A percentile compares a stretch with the other conserved stretches of the same genome.
Conservation (phyloP, 768 basidiomycete genomes). For the Leccinum fibrillosum region DNA sequence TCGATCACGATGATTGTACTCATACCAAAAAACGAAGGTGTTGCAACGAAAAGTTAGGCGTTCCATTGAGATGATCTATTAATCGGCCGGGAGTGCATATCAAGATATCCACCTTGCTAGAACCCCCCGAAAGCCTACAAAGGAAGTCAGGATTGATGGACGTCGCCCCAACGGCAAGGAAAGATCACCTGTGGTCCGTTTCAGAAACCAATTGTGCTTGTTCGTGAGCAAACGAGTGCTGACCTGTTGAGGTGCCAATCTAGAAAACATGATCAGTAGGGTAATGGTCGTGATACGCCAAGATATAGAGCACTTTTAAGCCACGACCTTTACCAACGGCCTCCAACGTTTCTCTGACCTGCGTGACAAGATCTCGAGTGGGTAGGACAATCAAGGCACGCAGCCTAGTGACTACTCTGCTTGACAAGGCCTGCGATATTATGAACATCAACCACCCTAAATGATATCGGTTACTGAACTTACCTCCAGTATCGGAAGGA, state of each 20-base stretch:
- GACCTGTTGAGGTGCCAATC: conserved; percentile 85
- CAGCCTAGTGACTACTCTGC: conserved; percentile 74
- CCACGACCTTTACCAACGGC: conserved; percentile 79
- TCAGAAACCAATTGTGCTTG: conserved; percentile 77
- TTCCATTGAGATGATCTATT: conserved; percentile 89
- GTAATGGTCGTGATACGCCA: background rate
- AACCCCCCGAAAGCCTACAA: conserved; percentile 72
- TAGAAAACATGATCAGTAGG: conserved; percentile 20
- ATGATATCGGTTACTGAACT: conserved; percentile 1
- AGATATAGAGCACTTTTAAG: conserved; percentile 55
- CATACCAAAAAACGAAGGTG: conserved; percentile 92
- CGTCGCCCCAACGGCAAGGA: background rate
- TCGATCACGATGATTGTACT: conserved; percentile 5
- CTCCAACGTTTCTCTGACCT: conserved; percentile 93
- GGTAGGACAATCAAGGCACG: conserved; percentile 89
- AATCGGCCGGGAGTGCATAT: conserved; percentile 95
- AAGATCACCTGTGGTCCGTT: conserved; percentile 45
- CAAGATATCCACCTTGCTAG: conserved; percentile 88
- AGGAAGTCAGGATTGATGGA: background rate
- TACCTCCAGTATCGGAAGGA: conserved; percentile 88
- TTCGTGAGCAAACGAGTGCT: conserved; percentile 92
- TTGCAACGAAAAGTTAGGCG: conserved; percentile 87
- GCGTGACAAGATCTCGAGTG: conserved; percentile 87
- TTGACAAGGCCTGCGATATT: conserved; percentile 56
- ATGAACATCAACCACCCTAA: background rate